These are phyloP conservation scores for Corchorus capsularis DNA, from an alignment of 345 rosid species.

Conservation along the genomic window DNA sequence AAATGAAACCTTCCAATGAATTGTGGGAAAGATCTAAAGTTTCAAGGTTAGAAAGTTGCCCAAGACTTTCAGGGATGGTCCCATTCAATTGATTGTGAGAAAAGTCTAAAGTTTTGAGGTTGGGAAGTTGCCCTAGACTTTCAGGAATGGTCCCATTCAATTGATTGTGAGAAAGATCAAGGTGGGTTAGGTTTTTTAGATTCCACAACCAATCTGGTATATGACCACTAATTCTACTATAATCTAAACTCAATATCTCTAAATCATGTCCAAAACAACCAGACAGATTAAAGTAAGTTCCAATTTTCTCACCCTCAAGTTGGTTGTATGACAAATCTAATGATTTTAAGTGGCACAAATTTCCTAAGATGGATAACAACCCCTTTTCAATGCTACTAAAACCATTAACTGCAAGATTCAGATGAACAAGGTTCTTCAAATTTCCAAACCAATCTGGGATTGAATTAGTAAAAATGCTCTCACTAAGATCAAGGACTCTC, in stretches of 20 bases:
- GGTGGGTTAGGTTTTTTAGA: neutral
- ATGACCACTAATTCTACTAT: too few species aligned
- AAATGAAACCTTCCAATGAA: neutral
- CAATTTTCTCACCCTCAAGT: conserved; percentile 14
- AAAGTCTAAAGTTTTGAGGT: neutral
- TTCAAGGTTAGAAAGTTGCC: neutral
- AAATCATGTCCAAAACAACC: conserved; percentile 17
- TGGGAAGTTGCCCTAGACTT: neutral
- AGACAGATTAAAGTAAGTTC: conserved; percentile 9
- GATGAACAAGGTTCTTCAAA: neutral
- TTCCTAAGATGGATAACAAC: conserved; percentile 13
- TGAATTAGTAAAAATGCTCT: neutral
- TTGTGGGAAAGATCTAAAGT: neutral
- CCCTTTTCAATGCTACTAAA: conserved; percentile 12
- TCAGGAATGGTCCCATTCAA: neutral
- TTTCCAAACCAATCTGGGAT: conserved; percentile 3
- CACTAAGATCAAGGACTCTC: neutral
- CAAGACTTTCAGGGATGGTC: neutral
- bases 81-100: neutral
- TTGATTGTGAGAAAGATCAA: neutral
- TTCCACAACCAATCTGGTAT: too few species aligned
- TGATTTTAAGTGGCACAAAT: conserved; percentile 18
- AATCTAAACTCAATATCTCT: conserved; percentile 9
- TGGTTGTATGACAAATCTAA: conserved; percentile 17
- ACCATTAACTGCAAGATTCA: neutral